A percentile compares a stretch with the other conserved stretches of the same genome.
phyloP scores from a whole-genome alignment of 2,329 filamentous ascomycete genomes.

The Paraphaeosphaeria sporulosa region DNA sequence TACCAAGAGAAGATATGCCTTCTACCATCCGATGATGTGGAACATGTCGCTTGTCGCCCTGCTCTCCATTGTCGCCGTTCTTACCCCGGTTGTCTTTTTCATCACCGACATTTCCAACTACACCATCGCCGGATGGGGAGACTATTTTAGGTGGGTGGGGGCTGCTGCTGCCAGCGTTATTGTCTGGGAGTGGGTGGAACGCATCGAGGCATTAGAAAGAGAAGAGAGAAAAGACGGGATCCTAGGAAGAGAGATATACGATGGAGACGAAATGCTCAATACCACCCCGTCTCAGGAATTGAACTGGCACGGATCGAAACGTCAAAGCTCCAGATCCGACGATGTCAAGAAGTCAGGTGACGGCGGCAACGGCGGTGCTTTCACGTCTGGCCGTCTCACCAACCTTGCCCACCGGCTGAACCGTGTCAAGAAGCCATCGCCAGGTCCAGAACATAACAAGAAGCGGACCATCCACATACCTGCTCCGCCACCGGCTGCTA shows the following conservation, averaged over 20 bases:
- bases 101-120: slow-evolving; percentile 88
- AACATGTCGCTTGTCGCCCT: slow-evolving; percentile 84
- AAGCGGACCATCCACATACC: slow-evolving; percentile 44
- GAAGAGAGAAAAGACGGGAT: slow-evolving; percentile 96
- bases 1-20: slow-evolving; percentile 91
- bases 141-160: slow-evolving; percentile 96
- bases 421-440: slow-evolving; percentile 37
- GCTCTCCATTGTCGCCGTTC: slow-evolving; percentile 79
- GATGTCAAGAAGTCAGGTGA: slow-evolving; percentile 44
- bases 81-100: slow-evolving; percentile 92
- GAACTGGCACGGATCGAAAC: slow-evolving; percentile 56
- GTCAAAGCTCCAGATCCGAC: slow-evolving; percentile 43
- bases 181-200: slow-evolving; percentile 97
- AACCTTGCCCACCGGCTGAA: slow-evolving; percentile 38
- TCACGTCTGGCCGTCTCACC: slow-evolving; percentile 38
- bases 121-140: slow-evolving; percentile 88
- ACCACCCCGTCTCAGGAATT: slow-evolving; percentile 66
- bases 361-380: slow-evolving; percentile 30
- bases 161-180: slow-evolving; percentile 94
- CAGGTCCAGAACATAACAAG: slow-evolving; percentile 37
- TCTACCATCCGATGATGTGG: slow-evolving; percentile 88
- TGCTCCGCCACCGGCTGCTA: slow-evolving; percentile 38
- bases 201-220: slow-evolving; percentile 89
- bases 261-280: slow-evolving; percentile 92
- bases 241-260: slow-evolving; percentile 87